A percentile compares a stretch with the other conserved stretches of the same genome.
Evolutionary conservation across 1,284 basidiomycete species (phyloP).

Genomic region (Microbotryomycetes sp.): DNA sequence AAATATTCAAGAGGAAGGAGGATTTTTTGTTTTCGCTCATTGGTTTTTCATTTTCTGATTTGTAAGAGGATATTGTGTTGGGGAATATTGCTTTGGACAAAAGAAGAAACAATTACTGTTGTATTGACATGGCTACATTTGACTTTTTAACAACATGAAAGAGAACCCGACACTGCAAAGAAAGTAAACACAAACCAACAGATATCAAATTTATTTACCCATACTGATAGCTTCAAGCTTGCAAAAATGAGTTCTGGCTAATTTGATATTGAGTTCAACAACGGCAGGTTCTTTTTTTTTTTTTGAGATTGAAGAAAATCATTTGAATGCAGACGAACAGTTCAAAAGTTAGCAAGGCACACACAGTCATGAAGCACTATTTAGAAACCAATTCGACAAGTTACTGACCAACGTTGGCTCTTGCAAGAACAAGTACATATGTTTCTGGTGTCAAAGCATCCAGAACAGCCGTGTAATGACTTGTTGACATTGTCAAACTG

Average conservation of each 20-base stretch:
- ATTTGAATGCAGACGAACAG: background rate
- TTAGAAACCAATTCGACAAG: conserved; percentile 57
- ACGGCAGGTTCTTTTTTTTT: conserved; percentile 74
- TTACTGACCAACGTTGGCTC: conserved; percentile 49
- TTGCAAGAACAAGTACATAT: conserved; percentile 82
- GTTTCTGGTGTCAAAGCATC: conserved; percentile 92
- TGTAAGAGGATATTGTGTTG: too few species aligned
- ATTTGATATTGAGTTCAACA: conserved; percentile 70
- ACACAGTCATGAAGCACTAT: background rate
- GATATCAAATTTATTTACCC: conserved; percentile 3
- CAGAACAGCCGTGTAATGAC: conserved; percentile 74
- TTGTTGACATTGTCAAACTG: conserved; percentile 41
- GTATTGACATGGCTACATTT: background rate
- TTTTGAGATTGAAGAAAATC: background rate
- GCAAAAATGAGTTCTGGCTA: conserved; percentile 71
- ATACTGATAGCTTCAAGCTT: conserved; percentile 39
- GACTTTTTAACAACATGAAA: background rate
- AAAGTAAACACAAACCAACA: background rate
- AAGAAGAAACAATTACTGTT: background rate
- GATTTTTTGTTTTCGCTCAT: too few species aligned
- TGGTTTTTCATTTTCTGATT: too few species aligned
- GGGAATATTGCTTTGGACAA: too few species aligned
- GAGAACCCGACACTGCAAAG: too few species aligned
- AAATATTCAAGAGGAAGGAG: background rate
- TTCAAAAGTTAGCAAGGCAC: background rate